Conservation (phyloP, 495 filamentous ascomycete genomes). For the Penicillium coffeae region DNA sequence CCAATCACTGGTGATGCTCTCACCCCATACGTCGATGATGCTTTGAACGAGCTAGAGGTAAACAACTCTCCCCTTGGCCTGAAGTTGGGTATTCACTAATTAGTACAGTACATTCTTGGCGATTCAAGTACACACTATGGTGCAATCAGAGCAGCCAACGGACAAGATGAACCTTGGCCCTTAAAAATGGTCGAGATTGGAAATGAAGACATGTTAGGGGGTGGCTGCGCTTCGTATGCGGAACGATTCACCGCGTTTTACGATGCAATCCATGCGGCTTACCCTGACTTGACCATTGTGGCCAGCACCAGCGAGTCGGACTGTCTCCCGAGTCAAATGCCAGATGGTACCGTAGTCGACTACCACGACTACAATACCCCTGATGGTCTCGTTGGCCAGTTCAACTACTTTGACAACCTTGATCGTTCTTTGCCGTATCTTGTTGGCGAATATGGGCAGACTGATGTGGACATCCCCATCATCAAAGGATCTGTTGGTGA, state of each 20-base stretch:
- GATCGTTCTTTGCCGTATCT: conserved; percentile 33
- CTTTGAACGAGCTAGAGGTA: conserved; percentile 57
- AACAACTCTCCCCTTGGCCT: too few relatives aligned
- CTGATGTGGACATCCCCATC: conserved; percentile 41
- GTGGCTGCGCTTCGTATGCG: conserved; percentile 51
- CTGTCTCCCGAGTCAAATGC: conserved; percentile 22
- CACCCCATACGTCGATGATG: conserved; percentile 43
- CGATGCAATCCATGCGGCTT: conserved; percentile 51
- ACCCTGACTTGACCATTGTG: conserved; percentile 61
- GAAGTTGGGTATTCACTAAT: too few relatives aligned
- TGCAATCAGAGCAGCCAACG: conserved; percentile 51
- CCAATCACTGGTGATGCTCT: conserved; percentile 24
- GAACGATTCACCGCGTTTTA: conserved; percentile 58
- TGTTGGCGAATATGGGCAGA: conserved; percentile 50
- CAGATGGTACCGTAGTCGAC: conserved; percentile 34
- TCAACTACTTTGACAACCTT: conserved; percentile 49
- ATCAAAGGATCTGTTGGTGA: conserved; percentile 58
- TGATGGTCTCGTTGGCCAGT: conserved; percentile 40
- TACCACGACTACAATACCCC: conserved; percentile 44
- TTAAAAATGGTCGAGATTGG: conserved; percentile 62
- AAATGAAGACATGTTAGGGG: conserved; percentile 57
- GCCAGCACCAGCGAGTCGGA: conserved; percentile 40
- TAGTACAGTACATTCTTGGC: conserved; percentile 49
- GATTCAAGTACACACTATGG: conserved; percentile 53
- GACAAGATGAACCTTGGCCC: conserved; percentile 54